Evolutionary conservation across 768 basidiomycete genomes (phyloP), one percentile per base, ranked within the genome.

Genomic region (Leccinum rimulosum): DNA sequence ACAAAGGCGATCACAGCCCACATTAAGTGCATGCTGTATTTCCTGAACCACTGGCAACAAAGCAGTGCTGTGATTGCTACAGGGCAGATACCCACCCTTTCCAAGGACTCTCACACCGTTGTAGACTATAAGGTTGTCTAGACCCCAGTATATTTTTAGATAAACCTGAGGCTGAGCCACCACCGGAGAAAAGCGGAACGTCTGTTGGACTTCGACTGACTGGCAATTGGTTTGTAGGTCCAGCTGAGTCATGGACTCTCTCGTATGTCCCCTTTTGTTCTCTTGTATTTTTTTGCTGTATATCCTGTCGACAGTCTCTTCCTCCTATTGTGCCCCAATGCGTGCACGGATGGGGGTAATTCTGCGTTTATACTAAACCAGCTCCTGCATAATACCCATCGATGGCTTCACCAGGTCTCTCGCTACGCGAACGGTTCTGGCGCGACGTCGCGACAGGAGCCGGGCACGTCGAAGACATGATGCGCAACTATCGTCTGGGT

Each of bases 401-500:
- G 5, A 70, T 71, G 65, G 17, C 64, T 48, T 27, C 57, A 45
- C 11, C 43, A 9, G 62, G 54, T 31, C 3, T 10, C 50, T 33
- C 64, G 3, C 27, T 68, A 15, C 69, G 57, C 2, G 64, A 70
- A n/a, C 64, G 64, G 33, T 70, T 67, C 33, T 71, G 69, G 69
- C 62, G 60, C 55, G 62, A 70, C 22, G 61, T 69, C 9, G 61
- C 64, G 10, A 54, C 54, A 5, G 66, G 43, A 15, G 47, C 51
- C 10, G 62, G 56, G 4, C 62, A 60, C 10, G 27, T 70, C 45
- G 50, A 63, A 36, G 70, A 67, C 2, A 63, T 69, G 61, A 59
- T 60, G 58, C 65, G 56, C 60, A 67, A 69, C 54, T 57, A 71
- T 11, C 10, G 7, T 52, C 56, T 62, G 7, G 57, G 63, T 25